These are phyloP conservation scores for Akanthomyces dipterigenus DNA, from an alignment of 2,329 filamentous ascomycete genomes.

Conservation along the genomic window DNA sequence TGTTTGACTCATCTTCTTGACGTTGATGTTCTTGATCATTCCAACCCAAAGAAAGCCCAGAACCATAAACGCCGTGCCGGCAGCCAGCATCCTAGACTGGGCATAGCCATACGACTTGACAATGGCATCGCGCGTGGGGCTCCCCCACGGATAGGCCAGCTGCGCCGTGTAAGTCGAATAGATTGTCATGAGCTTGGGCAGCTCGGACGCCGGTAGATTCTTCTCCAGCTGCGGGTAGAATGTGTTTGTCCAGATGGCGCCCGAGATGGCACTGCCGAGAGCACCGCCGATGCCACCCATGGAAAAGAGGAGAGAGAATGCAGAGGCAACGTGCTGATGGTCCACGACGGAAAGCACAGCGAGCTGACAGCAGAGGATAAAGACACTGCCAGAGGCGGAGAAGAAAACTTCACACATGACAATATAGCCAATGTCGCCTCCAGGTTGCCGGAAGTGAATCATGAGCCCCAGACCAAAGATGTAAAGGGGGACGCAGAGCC, in stretches of 20 bases:
- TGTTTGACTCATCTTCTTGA: conserved; percentile 30
- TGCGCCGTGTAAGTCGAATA: conserved; percentile 47
- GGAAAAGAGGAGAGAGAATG: conserved; percentile 17
- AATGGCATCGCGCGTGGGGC: conserved; percentile 39
- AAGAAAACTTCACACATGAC: conserved; percentile 38
- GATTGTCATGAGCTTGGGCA: conserved; percentile 36
- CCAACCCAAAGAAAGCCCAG: conserved; percentile 30
- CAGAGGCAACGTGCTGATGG: conserved; percentile 20
- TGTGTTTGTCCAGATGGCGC: conserved; percentile 19
- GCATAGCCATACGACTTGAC: conserved; percentile 48
- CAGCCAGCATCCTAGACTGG: conserved; percentile 37
- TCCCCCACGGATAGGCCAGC: conserved; percentile 39
- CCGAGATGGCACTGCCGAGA: conserved; percentile 17
- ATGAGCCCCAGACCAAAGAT: conserved; percentile 33
- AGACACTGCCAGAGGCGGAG: conserved; percentile 26
- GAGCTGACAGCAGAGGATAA: conserved; percentile 24
- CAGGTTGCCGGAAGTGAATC: conserved; percentile 34
- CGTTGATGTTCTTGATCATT: conserved; percentile 41
- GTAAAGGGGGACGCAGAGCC: conserved; percentile 25
- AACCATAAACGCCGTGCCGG: conserved; percentile 23
- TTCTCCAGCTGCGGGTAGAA: conserved; percentile 33
- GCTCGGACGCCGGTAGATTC: conserved; percentile 38
- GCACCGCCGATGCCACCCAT: conserved; percentile 16
- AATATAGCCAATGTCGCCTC: conserved; percentile 27
- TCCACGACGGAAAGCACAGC: conserved; percentile 20